Percentiles rank a stretch among this genome's conserved stretches.
phyloP scores from a whole-genome alignment of 768 basidiomycete genomes.

The Suillus clintonianus region DNA sequence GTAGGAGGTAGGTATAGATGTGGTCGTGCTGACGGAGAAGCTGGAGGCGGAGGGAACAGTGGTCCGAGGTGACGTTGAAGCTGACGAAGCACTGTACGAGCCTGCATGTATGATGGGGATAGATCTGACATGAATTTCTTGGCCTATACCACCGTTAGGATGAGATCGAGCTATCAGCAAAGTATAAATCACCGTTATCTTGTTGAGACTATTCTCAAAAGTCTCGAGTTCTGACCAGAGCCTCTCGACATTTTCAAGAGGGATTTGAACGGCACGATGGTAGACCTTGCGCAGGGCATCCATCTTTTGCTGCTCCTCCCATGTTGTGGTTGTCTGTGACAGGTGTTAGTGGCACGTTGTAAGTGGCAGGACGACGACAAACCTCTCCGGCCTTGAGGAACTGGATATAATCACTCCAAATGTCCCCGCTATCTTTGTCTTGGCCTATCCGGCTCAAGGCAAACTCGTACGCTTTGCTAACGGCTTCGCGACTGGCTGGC shows the following conservation, averaged over 20 bases:
- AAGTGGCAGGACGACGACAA: conserved; percentile 25
- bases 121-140: conserved; percentile 95
- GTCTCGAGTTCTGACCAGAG: conserved; percentile 94
- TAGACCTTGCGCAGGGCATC: conserved; percentile 90
- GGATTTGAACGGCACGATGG: conserved; percentile 92
- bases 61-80: conserved; percentile 68
- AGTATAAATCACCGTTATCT: conserved; percentile 62
- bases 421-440: conserved; percentile 88
- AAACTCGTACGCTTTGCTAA: conserved; percentile 91
- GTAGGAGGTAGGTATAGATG: conserved; percentile 63
- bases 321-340: conserved; percentile 69
- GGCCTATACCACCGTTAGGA: conserved; percentile 50
- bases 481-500: conserved; percentile 68
- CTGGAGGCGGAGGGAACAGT: conserved; percentile 55
- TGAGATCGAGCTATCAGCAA: background rate
- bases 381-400: conserved; percentile 84
- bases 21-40: conserved; percentile 41
- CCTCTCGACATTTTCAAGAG: conserved; percentile 88
- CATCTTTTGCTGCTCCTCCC: conserved; percentile 97
- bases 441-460: conserved; percentile 87
- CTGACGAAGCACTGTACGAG: conserved; percentile 84
- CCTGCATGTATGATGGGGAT: conserved; percentile 94
- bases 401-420: conserved; percentile 94
- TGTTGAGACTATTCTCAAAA: conserved; percentile 88
- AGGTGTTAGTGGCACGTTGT: conserved; percentile 5